A percentile compares a stretch with the other conserved stretches of the same genome.
Evolutionary conservation across 805 yeast genomes (phyloP).

Genomic region (Jamesozyma lodderae): DNA sequence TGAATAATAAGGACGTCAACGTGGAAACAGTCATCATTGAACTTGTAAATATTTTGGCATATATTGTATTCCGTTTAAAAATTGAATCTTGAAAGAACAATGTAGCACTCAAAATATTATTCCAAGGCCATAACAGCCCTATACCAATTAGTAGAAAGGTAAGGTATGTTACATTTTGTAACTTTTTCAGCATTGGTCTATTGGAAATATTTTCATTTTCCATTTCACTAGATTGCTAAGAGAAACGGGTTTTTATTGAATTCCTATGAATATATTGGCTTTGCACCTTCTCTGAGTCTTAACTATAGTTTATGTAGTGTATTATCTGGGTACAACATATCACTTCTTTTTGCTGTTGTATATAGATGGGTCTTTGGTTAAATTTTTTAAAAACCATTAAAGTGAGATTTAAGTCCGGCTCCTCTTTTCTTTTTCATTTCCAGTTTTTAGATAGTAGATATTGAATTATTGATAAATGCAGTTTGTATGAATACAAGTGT

Average conservation of each 20-base stretch:
- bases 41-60: conserved; percentile 58
- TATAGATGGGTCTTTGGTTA: no score
- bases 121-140: conserved; percentile 94
- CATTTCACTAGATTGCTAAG: no score
- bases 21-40: conserved; percentile 87
- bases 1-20: conserved; percentile 49
- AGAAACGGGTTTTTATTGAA: no score
- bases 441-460: not conserved
- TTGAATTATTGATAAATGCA: not conserved
- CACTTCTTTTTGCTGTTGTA: not conserved
- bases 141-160: conserved; percentile 66
- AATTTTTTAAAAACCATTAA: no score
- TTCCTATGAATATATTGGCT: no score
- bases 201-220: not conserved
- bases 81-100: conserved; percentile 60
- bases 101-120: conserved; percentile 78
- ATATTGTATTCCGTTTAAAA: conserved; percentile 39
- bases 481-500: not conserved
- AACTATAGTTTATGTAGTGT: no score
- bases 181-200: conserved; percentile 11
- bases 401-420: no score
- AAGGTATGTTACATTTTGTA: conserved; percentile 33
- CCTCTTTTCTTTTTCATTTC: not conserved
- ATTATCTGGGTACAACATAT: no score
- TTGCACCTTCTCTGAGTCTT: not conserved